Conservation (phyloP, 768 basidiomycete genomes). For the Tubosaeta sp. region DNA sequence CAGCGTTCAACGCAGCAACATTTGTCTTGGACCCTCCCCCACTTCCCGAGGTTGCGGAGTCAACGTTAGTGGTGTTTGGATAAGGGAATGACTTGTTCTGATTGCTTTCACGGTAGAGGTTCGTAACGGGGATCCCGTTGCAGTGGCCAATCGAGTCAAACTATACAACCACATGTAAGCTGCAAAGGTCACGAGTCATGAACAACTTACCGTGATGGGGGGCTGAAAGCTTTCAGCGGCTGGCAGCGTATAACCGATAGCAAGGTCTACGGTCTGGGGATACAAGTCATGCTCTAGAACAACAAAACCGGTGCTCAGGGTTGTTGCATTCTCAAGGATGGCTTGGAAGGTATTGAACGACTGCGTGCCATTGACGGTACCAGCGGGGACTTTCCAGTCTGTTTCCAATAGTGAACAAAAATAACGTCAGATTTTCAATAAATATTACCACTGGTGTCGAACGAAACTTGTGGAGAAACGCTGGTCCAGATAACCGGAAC, state of each 20-base stretch:
- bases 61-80: constrained; percentile 30
- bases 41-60: constrained; percentile 7
- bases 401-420: constrained; percentile 11
- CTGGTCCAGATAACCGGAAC: constrained; percentile 88
- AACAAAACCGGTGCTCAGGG: constrained; percentile 70
- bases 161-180: constrained; percentile 27
- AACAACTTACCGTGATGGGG: constrained; percentile 50
- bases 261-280: constrained; percentile 83
- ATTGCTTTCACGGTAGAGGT: constrained; percentile 85
- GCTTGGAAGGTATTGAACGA: constrained; percentile 65
- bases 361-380: constrained; percentile 59
- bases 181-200: background rate
- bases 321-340: constrained; percentile 68
- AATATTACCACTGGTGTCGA: constrained; percentile 67
- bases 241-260: constrained; percentile 80
- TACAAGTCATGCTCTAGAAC: constrained; percentile 88
- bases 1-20: constrained; percentile 10
- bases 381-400: constrained; percentile 89
- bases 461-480: constrained; percentile 47
- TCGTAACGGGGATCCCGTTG: constrained; percentile 52
- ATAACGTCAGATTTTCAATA: background rate
- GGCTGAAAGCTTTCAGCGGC: constrained; percentile 66
- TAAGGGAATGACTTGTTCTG: constrained; percentile 65
- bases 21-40: constrained; percentile 6
- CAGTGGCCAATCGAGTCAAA: constrained; percentile 79